Evolutionary conservation across 257 asterid species (phyloP).

Genomic region (Galeopsis tetrahit): DNA sequence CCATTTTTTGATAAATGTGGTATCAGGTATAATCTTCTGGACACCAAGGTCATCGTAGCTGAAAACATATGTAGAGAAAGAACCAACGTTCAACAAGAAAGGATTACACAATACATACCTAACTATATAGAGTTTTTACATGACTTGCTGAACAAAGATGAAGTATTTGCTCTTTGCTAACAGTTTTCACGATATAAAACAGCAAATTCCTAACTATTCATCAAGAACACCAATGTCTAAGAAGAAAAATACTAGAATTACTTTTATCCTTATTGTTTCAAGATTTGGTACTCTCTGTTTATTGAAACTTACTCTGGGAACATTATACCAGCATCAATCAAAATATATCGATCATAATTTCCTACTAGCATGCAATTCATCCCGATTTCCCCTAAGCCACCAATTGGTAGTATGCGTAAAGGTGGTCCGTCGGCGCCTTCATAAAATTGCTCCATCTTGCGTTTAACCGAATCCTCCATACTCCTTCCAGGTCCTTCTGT

Average conservation of each 20-base stretch:
- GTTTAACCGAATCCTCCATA: slow-evolving; percentile 92
- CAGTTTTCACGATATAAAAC: slow-evolving; percentile 10
- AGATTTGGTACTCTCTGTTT: neutral
- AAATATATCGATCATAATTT: slow-evolving; percentile 88
- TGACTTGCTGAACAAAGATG: neutral
- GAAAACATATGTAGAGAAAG: slow-evolving; percentile 37
- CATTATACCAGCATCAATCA: slow-evolving; percentile 98
- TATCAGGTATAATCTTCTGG: slow-evolving; percentile 98
- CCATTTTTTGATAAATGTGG: slow-evolving; percentile 93
- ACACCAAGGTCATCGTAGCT: slow-evolving; percentile 94
- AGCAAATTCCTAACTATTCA: neutral
- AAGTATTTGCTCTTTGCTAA: neutral
- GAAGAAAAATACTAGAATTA: slow-evolving; percentile 11
- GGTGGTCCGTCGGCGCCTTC: slow-evolving; percentile 99
- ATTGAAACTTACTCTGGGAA: slow-evolving; percentile 83
- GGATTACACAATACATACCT: slow-evolving; percentile 7
- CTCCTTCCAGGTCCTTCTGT: slow-evolving; percentile 90
- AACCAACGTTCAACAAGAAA: slow-evolving; percentile 2
- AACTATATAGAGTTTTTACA: slow-evolving; percentile 1
- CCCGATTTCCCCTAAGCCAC: slow-evolving; percentile 98
- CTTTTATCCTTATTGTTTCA: neutral
- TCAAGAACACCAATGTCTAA: slow-evolving; percentile 18
- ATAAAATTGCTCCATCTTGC: slow-evolving; percentile 94
- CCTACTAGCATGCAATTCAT: slow-evolving; percentile 99
- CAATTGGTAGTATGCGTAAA: slow-evolving; percentile 89